Base-by-base conservation (phyloP, 768 basidiomycete genomes). In the Polyporus arcularius region DNA sequence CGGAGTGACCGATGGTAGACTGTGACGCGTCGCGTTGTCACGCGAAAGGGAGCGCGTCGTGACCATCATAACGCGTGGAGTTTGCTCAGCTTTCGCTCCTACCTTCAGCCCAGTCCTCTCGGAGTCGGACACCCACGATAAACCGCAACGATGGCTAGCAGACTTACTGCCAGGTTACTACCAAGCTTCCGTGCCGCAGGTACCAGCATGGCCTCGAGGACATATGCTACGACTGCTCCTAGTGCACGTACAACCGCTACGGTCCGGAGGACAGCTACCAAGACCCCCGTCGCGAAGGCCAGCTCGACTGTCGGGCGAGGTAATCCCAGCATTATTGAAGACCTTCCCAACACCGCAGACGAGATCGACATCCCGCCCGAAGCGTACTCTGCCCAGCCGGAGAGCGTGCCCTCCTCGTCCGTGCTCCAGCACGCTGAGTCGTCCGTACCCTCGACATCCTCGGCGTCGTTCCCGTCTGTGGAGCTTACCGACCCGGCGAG, bases 291-390 rank as follows among this genome's bases (percentile, higher is more conserved):
- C 15, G 59, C 70, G 30, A 72, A 68, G 46, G 73, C 73, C 14
- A 79, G 73, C 53, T 73, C 77, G 16, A 65, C 62, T 14, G 61
- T 65, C 60, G 66, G 67, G 39, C 68, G 53, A 41, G 64, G 59
- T 15, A 72, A 63, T 61, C 40, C 65, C 49, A 48, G 49, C 16
- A 70, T 42, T 55, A 65, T 65, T 47, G 65, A 71, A n/a, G 56
- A 53, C 62, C 42, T 67, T 51, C 65, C 71, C 48, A 62, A 63
- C 53, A 64, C 70, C 11, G 61, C 68, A 31, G 60, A 64, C n/a
- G 65, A 57, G 7, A 31, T 55, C 4, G 62, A 68, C 14, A 21
- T 57, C 51, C 61, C 58, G n/a, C 70, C 61, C 11, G 60, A 65
- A 35, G 60, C 55, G 35, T 57, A 31, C 10, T 32, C 40, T 4